Base-by-base conservation (phyloP, 1,284 basidiomycete genomes). In the Tilletia indica region DNA sequence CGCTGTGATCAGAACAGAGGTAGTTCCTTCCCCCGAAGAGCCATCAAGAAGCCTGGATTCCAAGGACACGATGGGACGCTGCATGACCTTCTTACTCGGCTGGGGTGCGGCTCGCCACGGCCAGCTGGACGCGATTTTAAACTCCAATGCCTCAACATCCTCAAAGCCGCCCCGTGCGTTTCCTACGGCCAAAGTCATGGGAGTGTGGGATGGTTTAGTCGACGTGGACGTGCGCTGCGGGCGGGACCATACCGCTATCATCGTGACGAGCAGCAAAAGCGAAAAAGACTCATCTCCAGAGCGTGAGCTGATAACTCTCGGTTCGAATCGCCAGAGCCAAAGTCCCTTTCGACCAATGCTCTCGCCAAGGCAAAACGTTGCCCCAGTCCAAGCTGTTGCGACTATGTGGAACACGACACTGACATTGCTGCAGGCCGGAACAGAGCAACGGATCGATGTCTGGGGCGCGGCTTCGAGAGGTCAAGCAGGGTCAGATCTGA, bases 71-170 rank as follows among this genome's bases (percentile, higher is more conserved):
- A 14, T 14, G 42, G 14, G 42, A 14, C 42, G 42, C 16, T 14
- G 25, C 4, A 39, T 6, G 16, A 64, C 61, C 56, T 48, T 45
- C 39, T 25, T 70, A 25, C 9, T 73, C n/a, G 72, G 72, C 2
- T 73, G 72, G 72, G 72, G 72, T 19, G 69, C 69, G 21, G 42
- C 61, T 5, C 61, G 72, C n/a, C 72, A 73, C 16, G 72, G 72
- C 4, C 72, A 73, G 51, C 47, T 72, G 56, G n/a, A 45, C 9
- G 14, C 9, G 9, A 45, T 45, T 45, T 3, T 14, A 0, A 14
- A 8, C 9, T 8, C 6, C 14, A 8, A 9, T 45, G 42, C 6
- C 14, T 45, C 42, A 14, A 45, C 42, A 45, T 8, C 42, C 3
- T 8, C 14, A 45, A 45, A 45, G 42, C 42, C 42, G 42, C 42